Evolutionary conservation across 78 protist species (phyloP), one percentile per base, ranked within the genome.

Genomic region (Dictyostelium purpureum): DNA sequence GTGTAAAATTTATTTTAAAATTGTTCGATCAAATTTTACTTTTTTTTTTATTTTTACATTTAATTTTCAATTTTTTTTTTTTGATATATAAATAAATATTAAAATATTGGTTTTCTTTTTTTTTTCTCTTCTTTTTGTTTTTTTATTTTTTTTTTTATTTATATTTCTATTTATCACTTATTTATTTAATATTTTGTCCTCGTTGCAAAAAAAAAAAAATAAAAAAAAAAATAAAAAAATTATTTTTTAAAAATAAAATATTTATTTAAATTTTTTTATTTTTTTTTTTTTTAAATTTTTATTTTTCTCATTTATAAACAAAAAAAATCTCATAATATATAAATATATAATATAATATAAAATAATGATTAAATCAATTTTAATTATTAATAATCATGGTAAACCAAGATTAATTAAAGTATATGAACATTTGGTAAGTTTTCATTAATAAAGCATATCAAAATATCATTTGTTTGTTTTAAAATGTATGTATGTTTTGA

Each of bases 321-420:
- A n/a, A 37, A 45, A 28, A 51, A 75, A 75, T 33, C 14, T 33
- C 37, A 75, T 7, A 49, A n/a, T 0, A 49, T 35, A 35, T 49
- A 4, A 16, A 33, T 49, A 9, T 51, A 9, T 51, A 28, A 49
- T 6, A 71, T 5, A 26, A 26, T 3, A 38, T 43, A 18, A 4
- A 57, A 95, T 38, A 18, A 97, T 97, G 99, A 97, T 97, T 37
- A 77, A 83, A 59, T 89, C 96, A 26, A 92, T 97, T 5, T 35
- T 97, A 63, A 88, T 98, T 69, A 90, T 98, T 61, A 98, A 97
- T 77, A 94, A 94, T 94, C 94, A 90, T 70, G 98, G 99, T 61
- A 98, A 98, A 95, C 90, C 97, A 6, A 95, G 99, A 33, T 94
- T 97, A 19, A 26, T 78, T 33, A 97, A 98, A 85, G 97, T 97